Evolutionary conservation across 352 stramenopile species (phyloP).

Genomic region (Globisporangium parvum): DNA sequence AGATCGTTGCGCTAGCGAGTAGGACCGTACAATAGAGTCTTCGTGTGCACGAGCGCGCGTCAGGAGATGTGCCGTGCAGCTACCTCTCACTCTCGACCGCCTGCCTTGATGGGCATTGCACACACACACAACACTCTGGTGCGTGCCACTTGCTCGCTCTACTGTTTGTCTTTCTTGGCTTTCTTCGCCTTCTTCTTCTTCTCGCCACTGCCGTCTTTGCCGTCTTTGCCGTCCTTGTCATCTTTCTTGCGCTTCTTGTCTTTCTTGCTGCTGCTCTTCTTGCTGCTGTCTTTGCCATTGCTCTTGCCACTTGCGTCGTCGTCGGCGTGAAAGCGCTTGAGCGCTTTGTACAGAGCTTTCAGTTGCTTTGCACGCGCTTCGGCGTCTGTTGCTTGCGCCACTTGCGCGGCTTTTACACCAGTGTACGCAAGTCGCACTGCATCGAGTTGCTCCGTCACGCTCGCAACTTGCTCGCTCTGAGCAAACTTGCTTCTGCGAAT

Average conservation of each 20-base stretch:
- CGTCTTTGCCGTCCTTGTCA: conserved; percentile 42
- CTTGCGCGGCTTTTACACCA: conserved; percentile 28
- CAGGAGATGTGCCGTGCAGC: conserved; percentile 22
- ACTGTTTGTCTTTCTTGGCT: conserved; percentile 57
- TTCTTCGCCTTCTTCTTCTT: conserved; percentile 70
- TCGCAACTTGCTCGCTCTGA: conserved; percentile 36
- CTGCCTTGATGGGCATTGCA: no score
- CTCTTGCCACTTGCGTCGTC: conserved; percentile 25
- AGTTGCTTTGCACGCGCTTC: conserved; percentile 53
- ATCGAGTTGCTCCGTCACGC: conserved; percentile 28
- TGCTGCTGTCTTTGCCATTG: conserved; percentile 28
- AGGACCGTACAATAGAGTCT: neutral
- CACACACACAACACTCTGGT: no score
- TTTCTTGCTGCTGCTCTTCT: conserved; percentile 32
- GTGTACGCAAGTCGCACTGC: conserved; percentile 30
- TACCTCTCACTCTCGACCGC: neutral
- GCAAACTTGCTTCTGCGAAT: conserved; percentile 67
- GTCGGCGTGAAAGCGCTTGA: conserved; percentile 78
- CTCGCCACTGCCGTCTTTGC: conserved; percentile 35
- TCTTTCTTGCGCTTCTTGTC: conserved; percentile 60
- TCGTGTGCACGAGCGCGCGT: no score
- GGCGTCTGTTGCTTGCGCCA: conserved; percentile 23
- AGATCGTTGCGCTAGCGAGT: no score
- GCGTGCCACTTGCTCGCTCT: no score
- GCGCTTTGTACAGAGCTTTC: conserved; percentile 84